A percentile compares a stretch with the other conserved stretches of the same genome.
Evolutionary conservation across 176 grass and related monocot species (phyloP).

Genomic region (Phoenix roebelenii): DNA sequence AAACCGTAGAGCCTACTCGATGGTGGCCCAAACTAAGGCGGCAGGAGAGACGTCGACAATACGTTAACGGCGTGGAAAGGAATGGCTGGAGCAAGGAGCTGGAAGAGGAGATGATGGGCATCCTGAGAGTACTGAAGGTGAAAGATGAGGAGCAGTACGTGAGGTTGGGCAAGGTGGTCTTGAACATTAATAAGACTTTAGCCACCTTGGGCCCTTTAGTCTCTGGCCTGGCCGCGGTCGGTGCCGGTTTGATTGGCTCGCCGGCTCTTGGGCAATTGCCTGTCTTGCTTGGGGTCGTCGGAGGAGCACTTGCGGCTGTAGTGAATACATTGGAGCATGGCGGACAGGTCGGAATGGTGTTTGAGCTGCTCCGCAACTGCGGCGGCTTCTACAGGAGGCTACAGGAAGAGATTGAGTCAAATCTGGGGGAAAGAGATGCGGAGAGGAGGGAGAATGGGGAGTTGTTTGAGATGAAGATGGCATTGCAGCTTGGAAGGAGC

Average conservation of each 20-base stretch:
- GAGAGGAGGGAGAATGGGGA: conserved; percentile 42
- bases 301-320: conserved; percentile 27
- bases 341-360: conserved; percentile 50
- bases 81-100: conserved; percentile 50
- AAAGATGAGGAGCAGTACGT: conserved; percentile 42
- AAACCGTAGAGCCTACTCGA: conserved; percentile 21
- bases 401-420: conserved; percentile 42
- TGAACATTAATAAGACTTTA: conserved; percentile 18
- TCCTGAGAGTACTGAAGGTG: conserved; percentile 27
- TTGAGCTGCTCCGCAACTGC: conserved; percentile 46
- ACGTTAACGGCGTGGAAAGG: neutral
- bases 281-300: neutral
- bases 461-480: conserved; percentile 37
- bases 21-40: conserved; percentile 38
- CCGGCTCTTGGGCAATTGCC: conserved; percentile 3
- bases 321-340: conserved; percentile 51
- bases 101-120: conserved; percentile 45
- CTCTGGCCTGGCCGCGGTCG: conserved; percentile 16
- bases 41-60: too few relatives aligned
- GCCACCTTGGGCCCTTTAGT: conserved; percentile 27
- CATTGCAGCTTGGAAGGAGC: conserved; percentile 33
- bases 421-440: conserved; percentile 21
- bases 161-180: neutral
- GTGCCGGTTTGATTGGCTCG: conserved; percentile 19
- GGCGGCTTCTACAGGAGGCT: conserved; percentile 38